Base-by-base conservation (phyloP, 345 rosid species). In the Dimocarpus longan region DNA sequence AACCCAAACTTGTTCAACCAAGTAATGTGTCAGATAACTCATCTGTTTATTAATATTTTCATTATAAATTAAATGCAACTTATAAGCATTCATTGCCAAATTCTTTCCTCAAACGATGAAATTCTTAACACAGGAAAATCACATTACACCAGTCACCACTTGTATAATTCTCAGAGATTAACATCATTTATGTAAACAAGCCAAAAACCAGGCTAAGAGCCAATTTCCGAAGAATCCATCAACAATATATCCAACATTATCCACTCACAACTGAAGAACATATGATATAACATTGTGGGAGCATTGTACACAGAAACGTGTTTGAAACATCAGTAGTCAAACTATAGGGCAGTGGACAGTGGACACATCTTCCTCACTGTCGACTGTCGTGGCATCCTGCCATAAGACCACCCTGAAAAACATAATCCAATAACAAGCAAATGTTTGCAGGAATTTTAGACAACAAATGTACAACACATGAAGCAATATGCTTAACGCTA, bases 371-470 rank as follows among this genome's bases (percentile, higher is more conserved):
- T 71, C 42, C 73, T n/a, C 24, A 21, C 54, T 9, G 32, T 42
- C 42, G 74, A 21, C 54, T 9, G 32, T 42, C 42, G 74, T 24
- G 52, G 52, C 26, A 4, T 39, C 24, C 6, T 28, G 16, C 54
- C 24, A 22, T 39, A 21, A 76, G 15, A 39, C 18, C 18, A 22
- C 0, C 73, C 56, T 54, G 56, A 21, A 76, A 66, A n/a, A 5
- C 32, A 67, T 54, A 37, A 66, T 39, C 64, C 60, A 75, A 64
- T 44, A 10, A 73, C 46, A 50, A 74, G 44, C 3, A 52, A 46
- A 28, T 8, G 13, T n/a, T 60, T 60, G 28, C 65, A 60, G 65
- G 65, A 10, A 54, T 10, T 59, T 59, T 6, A 2, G 65, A 19
- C 13, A 10, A 60, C 65, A 19, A 60, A 8, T 60, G 6, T n/a